Evolutionary conservation across 78 protist species (phyloP), one percentile per base, ranked within the genome.

Genomic region (Dictyostelium purpureum): DNA sequence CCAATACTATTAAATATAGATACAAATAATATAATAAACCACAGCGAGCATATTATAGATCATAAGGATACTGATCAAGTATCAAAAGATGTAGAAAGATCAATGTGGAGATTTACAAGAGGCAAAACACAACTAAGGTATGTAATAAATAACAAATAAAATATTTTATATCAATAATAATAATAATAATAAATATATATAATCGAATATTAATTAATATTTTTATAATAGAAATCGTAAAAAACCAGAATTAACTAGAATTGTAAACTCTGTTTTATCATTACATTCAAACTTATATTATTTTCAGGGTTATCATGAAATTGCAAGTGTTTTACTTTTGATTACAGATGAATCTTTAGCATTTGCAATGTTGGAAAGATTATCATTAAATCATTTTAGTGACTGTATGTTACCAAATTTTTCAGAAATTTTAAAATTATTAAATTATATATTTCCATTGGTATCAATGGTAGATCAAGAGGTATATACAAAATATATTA

Each of bases 301-400:
- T 40, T 90, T 74, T 51, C 94, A 90, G 40, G 94, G 94, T 14
- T 90, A 90, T 79, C 94, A 90, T 65, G 94, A 90, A 21, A 76
- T 90, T 28, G 88, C 80, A 28, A 74, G 87, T 42, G 81, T 90
- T 19, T 70, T 90, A 61, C n/a, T 90, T 16, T 37, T 90, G 61
- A 59, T 90, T 6, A 70, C 94, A 6, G 73, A 81, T 74, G 94
- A 90, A 42, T 18, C 59, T 45, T 37, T 79, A 9, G 80, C 94
- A 40, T 90, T 74, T 70, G 76, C 75, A 57, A 56, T 90, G 88
- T 40, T 90, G 43, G 94, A 90, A n/a, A 40, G 94, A 31, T 40
- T 90, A 16, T 73, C 87, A 40, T 49, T 90, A n/a, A 28, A 81
- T 66, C 94, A 90, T 66, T 28, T 90, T 24, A 37, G 52, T 59